Evolutionary conservation across 2,329 filamentous ascomycete species (phyloP), one percentile per base, ranked within the genome.

Genomic region (Colletotrichum simmondsii): DNA sequence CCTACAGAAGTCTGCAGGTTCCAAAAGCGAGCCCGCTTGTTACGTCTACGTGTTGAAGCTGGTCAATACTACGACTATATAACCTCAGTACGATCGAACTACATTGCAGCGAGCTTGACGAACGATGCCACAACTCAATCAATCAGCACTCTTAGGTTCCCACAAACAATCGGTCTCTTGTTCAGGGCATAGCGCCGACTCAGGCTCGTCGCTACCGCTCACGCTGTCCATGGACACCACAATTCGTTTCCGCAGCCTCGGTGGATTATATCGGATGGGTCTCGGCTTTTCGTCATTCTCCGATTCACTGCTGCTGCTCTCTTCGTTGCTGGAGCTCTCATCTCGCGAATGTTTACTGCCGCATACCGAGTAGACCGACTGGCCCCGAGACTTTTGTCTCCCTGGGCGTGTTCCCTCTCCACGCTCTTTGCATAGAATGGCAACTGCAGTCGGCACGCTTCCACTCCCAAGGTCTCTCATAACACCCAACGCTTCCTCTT

Each of bases 381-480:
- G 19, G 42, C 8, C 42, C 28, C 28, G 60, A 4, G 4, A 8
- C 4, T 3, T 63, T 32, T 28, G 46, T 28, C 56, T 53, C 14
- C 24, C 42, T 12, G 22, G 19, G 4, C 22, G 35, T 19, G 42
- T 28, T 10, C 67, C 53, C 10, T 59, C 35, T 2, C 60, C 60
- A 24, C 70, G 52, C 24, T 68, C 22, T 35, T 42, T 54, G 19
- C 53, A 63, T 14, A 75, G 52, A 22, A 10, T 26, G 2, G 60
- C 72, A 16, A 74, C 60, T 2, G 71, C 52, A 42, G 37, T 53
- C 2, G 71, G 62, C 24, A 74, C 67, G 16, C 59, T 63, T 6
- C 63, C 54, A 2, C 56, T 53, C 3, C 58, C 37, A 12, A 59
- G 49, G 1, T 14, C n/a, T 24, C 61, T 66, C 46, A 75, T 56